A percentile compares a stretch with the other conserved stretches of the same genome.
Conservation (phyloP, 345 rosid species). For the Schrenkiella parvula region DNA sequence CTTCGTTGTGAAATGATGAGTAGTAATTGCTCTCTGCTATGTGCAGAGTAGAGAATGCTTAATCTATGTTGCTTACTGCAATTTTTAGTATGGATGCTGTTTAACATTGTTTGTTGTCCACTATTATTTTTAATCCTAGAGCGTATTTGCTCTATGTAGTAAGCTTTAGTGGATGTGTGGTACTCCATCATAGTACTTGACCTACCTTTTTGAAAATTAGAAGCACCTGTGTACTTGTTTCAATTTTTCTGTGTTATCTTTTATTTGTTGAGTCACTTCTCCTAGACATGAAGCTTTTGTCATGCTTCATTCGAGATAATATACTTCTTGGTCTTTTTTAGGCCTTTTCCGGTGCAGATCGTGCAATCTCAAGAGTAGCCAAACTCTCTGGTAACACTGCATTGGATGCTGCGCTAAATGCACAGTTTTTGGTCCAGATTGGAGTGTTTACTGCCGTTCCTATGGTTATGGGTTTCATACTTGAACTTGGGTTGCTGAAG, state of each 20-base stretch:
- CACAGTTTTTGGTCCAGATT: constrained; percentile 96
- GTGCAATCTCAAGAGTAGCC: constrained; percentile 50
- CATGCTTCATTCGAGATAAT: background rate
- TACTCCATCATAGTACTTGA: constrained; percentile 1
- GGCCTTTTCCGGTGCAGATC: constrained; percentile 97
- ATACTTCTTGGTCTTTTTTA: constrained; percentile 34
- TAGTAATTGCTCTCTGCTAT: background rate
- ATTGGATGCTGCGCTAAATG: constrained; percentile 82
- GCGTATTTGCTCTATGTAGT: background rate
- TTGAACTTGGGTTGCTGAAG: constrained; percentile 87
- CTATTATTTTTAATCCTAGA: background rate
- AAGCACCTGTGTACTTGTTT: background rate
- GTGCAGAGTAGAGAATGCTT: background rate
- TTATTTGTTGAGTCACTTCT: background rate
- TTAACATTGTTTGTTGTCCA: background rate
- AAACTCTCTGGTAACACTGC: constrained; percentile 68
- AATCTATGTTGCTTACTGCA: constrained; percentile 4
- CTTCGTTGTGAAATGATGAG: background rate
- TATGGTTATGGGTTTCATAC: constrained; percentile 98
- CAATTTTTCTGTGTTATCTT: background rate
- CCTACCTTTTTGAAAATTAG: constrained; percentile 1
- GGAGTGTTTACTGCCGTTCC: constrained; percentile 98
- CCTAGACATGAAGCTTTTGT: background rate
- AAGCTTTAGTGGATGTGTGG: background rate
- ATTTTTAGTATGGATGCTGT: background rate